Evolutionary conservation across 2,329 filamentous ascomycete species (phyloP).

Genomic region (Catunica adiposa): DNA sequence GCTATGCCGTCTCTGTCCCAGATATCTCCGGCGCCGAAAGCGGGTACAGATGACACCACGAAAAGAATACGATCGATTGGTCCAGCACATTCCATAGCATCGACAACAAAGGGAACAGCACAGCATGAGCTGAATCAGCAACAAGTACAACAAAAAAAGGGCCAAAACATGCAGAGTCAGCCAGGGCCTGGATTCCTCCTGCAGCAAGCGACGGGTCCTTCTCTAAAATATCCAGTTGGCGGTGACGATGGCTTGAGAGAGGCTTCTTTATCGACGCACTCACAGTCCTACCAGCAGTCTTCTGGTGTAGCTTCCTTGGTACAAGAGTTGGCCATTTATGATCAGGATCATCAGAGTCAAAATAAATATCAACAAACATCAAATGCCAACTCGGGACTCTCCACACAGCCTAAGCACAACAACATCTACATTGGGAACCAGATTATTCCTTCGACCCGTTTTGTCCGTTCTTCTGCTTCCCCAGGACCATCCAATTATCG

Average conservation of each 20-base stretch:
- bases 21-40: too few species aligned
- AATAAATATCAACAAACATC: background rate
- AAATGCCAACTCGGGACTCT: background rate
- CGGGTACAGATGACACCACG: too few species aligned
- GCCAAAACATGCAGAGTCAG: too few species aligned
- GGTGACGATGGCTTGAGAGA: too few species aligned
- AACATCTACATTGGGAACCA: background rate
- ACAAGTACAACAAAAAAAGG: background rate
- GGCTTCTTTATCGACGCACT: too few species aligned
- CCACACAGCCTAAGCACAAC: conserved; percentile 3
- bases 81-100: background rate
- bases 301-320: too few species aligned
- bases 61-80: background rate
- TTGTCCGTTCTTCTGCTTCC: conserved; percentile 9
- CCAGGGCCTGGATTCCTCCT: background rate
- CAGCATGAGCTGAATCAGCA: background rate
- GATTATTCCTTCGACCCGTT: conserved; percentile 5
- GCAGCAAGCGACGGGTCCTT: background rate
- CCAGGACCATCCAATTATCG: background rate
- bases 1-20: too few species aligned
- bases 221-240: too few species aligned
- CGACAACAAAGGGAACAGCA: background rate
- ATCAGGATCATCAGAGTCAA: too few species aligned
- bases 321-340: too few species aligned
- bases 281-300: too few species aligned